Evolutionary conservation across 352 stramenopile genomes (phyloP), one percentile per base, ranked within the genome.

Genomic region (Phytophthora constricta): DNA sequence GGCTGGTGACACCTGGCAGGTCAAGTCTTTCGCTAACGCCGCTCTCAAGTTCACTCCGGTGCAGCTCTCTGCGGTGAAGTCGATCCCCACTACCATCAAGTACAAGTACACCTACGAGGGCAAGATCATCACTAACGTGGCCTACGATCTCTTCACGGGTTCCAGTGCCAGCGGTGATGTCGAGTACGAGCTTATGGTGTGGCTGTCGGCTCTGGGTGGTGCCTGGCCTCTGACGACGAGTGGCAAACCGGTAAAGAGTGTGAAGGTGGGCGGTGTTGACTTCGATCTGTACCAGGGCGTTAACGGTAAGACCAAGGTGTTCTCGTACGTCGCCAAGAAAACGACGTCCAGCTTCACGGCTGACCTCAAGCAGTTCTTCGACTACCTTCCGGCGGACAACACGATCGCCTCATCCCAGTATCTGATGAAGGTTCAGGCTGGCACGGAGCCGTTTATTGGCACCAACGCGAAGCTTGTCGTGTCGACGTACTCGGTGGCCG

Each of bases 1-100:
- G 76, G 65, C 67, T 1, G 76, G 73, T 9, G 63, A 65, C 0
- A 51, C 19, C 1, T 76, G 54, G 50, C 68, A 80, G 22, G 76
- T 82, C 52, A 85, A 85, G 59, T 82, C 76, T 62, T 85, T 72
- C 62, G 70, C 76, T 14, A 85, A 82, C 43, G 70, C 71, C 4
- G 70, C 58, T 19, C 73, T 85, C 27, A 71, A 72, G 55, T 80
- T 82, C 41, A 54, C 39, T n/a, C 61, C 65, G 2, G 62, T 61
- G 46, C 65, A 77, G 53, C 23, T 82, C 0, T 80, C 64, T 17
- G 50, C 51, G 3, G 63, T 82, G 27, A 64, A 26, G 17, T 78
- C 73, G 14, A 80, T 84, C 46, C 74, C 70, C 1, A 80, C 67
- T 13, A 74, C 43, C 9, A 74, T 81, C 8, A 34, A 70, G 48